Conservation (phyloP, 805 yeast species). For the Starmerella tilneyi region DNA sequence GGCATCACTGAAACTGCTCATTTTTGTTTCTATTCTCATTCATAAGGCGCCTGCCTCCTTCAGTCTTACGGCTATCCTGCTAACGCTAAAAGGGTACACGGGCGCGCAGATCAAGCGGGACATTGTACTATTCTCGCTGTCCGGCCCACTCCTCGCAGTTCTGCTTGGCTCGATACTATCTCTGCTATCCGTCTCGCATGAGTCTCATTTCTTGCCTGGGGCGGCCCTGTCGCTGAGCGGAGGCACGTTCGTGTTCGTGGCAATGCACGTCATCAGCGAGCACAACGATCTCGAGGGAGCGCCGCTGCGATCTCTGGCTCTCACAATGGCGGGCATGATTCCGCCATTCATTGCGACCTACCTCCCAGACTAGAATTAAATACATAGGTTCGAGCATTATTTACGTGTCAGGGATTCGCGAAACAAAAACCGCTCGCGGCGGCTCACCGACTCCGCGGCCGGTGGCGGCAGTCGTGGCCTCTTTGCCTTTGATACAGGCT, state of each 20-base stretch:
- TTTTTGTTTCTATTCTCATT: constrained; percentile 51
- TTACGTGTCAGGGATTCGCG: constrained; percentile 22
- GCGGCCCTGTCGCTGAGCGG: constrained; percentile 49
- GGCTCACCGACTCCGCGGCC: constrained; percentile 13
- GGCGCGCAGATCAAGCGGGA: constrained; percentile 32
- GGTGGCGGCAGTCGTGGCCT: constrained; percentile 27
- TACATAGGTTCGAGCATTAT: background rate
- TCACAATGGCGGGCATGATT: constrained; percentile 17
- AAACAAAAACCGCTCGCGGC: constrained; percentile 26
- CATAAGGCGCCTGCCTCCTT: constrained; percentile 72
- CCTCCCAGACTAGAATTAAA: constrained; percentile 14
- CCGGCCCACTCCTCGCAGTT: constrained; percentile 55
- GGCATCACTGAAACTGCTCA: constrained; percentile 35
- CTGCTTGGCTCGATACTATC: constrained; percentile 38
- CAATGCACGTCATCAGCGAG: constrained; percentile 42
- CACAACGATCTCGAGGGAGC: background rate
- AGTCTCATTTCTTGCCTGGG: constrained; percentile 37
- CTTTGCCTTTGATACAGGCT: constrained; percentile 12
- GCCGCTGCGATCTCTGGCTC: constrained; percentile 1
- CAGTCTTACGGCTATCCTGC: constrained; percentile 49
- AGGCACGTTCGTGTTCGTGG: constrained; percentile 64
- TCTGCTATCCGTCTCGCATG: background rate
- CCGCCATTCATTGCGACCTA: constrained; percentile 23
- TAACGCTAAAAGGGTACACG: constrained; percentile 21
- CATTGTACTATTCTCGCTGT: constrained; percentile 42